A percentile compares a stretch with the other conserved stretches of the same genome.
Conservation (phyloP, 2,329 filamentous ascomycete species). For the Diaporthe citriasiana region DNA sequence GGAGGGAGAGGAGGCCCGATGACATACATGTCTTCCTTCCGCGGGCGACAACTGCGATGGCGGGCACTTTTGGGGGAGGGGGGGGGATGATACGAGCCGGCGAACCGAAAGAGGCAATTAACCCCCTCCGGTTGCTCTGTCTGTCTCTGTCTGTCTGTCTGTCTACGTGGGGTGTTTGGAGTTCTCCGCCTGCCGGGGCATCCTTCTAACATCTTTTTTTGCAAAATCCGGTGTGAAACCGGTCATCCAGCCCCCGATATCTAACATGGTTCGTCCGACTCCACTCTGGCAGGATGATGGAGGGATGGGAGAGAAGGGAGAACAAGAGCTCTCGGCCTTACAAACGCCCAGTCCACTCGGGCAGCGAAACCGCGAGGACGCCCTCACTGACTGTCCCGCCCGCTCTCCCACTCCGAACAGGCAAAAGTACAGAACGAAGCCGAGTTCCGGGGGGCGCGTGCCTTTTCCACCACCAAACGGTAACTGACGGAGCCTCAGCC, state of each 20-base stretch:
- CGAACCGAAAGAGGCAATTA: conserved; percentile 33
- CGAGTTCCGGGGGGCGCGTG: conserved; percentile 6
- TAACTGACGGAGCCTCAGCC: conserved; percentile 21
- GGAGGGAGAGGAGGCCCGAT: neutral
- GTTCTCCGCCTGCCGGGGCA: neutral
- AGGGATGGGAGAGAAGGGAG: neutral
- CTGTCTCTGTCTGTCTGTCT: neutral
- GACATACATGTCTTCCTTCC: neutral
- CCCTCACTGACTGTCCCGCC: no score
- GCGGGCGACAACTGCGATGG: neutral
- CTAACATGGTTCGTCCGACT: conserved; percentile 8
- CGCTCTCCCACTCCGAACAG: conserved; percentile 5
- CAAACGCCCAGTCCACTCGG: conserved; percentile 3
- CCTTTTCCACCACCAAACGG: neutral
- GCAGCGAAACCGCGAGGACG: conserved; percentile 23
- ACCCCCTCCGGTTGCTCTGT: neutral
- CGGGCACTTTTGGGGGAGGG: neutral
- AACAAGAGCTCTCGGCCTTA: neutral
- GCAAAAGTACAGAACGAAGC: conserved; percentile 1
- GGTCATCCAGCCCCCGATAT: conserved; percentile 4
- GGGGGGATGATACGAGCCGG: conserved; percentile 14
- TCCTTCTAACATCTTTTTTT: neutral
- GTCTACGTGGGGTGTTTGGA: neutral
- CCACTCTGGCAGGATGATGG: conserved; percentile 21
- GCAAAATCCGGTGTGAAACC: neutral